Evolutionary conservation across 257 asterid species (phyloP).

Genomic region (Salvia splendens): DNA sequence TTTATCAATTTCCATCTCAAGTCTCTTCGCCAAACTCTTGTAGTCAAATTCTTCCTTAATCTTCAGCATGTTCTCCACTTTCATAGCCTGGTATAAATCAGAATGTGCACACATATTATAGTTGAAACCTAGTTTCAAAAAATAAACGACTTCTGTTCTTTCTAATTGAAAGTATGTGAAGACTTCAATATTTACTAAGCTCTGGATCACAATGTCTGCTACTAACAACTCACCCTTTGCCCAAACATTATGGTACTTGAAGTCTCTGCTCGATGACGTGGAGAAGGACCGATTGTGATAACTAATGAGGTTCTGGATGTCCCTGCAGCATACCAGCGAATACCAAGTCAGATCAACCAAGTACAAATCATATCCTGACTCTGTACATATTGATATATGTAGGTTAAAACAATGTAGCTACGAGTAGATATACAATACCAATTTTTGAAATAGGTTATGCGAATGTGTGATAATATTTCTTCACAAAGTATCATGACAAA

Average conservation of each 20-base stretch:
- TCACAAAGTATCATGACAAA: constrained; percentile 24
- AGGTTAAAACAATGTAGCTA: constrained; percentile 6
- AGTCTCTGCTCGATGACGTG: constrained; percentile 99
- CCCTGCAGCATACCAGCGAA: constrained; percentile 56
- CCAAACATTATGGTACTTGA: constrained; percentile 95
- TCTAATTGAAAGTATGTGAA: constrained; percentile 6
- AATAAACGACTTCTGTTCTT: constrained; percentile 15
- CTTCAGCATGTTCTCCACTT: constrained; percentile 99
- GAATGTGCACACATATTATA: constrained; percentile 18
- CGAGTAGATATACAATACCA: background rate
- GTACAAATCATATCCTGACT: constrained; percentile 13
- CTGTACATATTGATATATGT: background rate
- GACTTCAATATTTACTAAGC: constrained; percentile 21
- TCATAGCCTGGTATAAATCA: constrained; percentile 78
- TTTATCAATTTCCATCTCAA: constrained; percentile 89
- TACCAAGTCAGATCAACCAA: constrained; percentile 31
- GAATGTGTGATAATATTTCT: constrained; percentile 13
- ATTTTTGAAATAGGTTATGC: background rate
- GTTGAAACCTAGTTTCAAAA: background rate
- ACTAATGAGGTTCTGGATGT: constrained; percentile 94
- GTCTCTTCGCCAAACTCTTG: constrained; percentile 81
- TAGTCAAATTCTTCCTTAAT: constrained; percentile 97
- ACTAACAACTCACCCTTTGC: constrained; percentile 75
- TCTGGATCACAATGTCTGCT: constrained; percentile 7
- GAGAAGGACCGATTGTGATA: constrained; percentile 95